Evolutionary conservation across 2,329 filamentous ascomycete species (phyloP), one percentile per base, ranked within the genome.

Genomic region (Cyclaneusma minus): DNA sequence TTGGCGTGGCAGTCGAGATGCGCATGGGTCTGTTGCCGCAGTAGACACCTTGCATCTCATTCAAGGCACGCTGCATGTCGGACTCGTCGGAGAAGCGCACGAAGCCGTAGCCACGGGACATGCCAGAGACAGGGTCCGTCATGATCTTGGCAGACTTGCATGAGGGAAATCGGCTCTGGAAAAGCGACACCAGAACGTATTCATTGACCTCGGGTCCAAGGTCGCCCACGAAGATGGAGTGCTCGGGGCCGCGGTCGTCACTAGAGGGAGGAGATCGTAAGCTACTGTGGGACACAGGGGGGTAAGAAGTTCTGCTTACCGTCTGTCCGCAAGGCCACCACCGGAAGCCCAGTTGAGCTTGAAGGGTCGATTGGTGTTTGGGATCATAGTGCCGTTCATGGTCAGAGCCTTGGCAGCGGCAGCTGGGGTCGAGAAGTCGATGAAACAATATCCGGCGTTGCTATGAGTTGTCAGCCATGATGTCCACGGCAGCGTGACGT

Each of bases 101-200:
- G 45, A 98, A 98, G 24, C 89, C 89, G 47, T 98, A 98, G 30
- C 89, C 89, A 36, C 89, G 84, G 37, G 85, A 94, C 69, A 95
- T 87, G 43, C 89, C 89, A 37, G 80, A 92, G 57, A 95, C 89
- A 34, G 89, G 87, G 48, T 98, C 89, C 34, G 87, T 93, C 89
- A 98, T 98, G 57, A 98, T 98, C 68, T 98, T 98, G 47, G 89
- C 89, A 19, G 84, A 93, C 64, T 95, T 95, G 80, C 87, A 95
- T 6, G 84, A 92, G 1, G 80, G 79, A 64, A 92, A 98, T 35
- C 87, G 83, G 48, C 75, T 78, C 60, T 95, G 87, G 69, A 98
- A 98, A 26, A 98, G 75, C 14, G 85, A 92, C 28, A 95, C 87
- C 33, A 98, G 65, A 31, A 95, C 87, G 47, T 92, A 95, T 60